A percentile compares a stretch with the other conserved stretches of the same genome.
Conservation (phyloP, 2,329 filamentous ascomycete genomes). For the Periconia digitata region DNA sequence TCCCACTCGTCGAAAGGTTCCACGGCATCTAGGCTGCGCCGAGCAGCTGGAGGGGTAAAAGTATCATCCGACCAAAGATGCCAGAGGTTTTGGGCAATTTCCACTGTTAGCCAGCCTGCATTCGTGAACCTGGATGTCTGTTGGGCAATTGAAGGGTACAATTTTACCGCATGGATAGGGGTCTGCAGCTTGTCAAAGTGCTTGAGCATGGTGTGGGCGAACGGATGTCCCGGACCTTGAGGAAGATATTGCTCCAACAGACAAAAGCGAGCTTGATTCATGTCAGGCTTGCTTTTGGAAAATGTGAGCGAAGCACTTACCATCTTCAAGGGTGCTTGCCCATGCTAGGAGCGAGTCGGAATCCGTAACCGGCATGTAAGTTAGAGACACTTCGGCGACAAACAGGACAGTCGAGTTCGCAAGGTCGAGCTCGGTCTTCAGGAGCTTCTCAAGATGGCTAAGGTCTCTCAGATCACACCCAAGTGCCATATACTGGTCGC, state of each 20-base stretch:
- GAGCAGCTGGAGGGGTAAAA: slow-evolving; percentile 64
- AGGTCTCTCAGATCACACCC: slow-evolving; percentile 80
- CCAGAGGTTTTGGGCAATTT: slow-evolving; percentile 71
- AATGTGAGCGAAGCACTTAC: slow-evolving; percentile 48
- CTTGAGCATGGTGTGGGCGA: slow-evolving; percentile 80
- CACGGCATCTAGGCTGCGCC: slow-evolving; percentile 64
- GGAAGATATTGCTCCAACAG: slow-evolving; percentile 85
- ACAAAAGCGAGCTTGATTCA: slow-evolving; percentile 70
- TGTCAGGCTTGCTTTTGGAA: slow-evolving; percentile 7
- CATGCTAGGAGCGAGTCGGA: slow-evolving; percentile 76
- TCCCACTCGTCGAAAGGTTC: slow-evolving; percentile 97
- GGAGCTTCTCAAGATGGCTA: slow-evolving; percentile 57
- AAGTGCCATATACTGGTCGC: slow-evolving; percentile 73
- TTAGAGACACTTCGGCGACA: slow-evolving; percentile 86
- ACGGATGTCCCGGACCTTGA: slow-evolving; percentile 75
- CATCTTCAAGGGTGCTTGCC: slow-evolving; percentile 70
- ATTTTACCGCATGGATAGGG: slow-evolving; percentile 71
- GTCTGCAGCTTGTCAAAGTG: slow-evolving; percentile 83
- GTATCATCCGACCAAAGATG: slow-evolving; percentile 72
- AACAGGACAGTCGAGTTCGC: slow-evolving; percentile 69
- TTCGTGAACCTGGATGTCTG: slow-evolving; percentile 69
- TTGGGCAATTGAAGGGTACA: slow-evolving; percentile 66
- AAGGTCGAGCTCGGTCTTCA: slow-evolving; percentile 62
- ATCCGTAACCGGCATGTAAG: slow-evolving; percentile 77
- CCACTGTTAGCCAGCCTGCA: slow-evolving; percentile 67